Percentiles rank a stretch among this genome's conserved stretches.
These are phyloP conservation scores for Patellifolia procumbens DNA, from an alignment of 179 eudicot species.

Conservation along the genomic window DNA sequence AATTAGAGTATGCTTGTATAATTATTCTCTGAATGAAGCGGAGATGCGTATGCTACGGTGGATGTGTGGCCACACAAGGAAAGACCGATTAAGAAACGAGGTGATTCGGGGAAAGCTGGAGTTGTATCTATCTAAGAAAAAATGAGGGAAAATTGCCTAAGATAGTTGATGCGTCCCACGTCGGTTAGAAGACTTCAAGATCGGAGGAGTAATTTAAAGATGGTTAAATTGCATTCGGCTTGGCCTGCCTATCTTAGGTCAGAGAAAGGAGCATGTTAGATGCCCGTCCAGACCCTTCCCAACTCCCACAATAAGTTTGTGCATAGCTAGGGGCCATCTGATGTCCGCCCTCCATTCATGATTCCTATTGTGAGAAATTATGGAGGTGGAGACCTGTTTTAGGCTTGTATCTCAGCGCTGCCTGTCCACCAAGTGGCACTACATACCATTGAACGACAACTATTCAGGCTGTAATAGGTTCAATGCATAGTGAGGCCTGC, in stretches of 20 bases:
- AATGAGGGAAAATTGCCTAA: too few species aligned
- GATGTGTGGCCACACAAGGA: too few species aligned
- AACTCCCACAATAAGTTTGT: slow-evolving; percentile 1
- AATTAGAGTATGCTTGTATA: too few species aligned
- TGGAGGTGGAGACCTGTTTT: background rate
- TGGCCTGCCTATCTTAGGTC: background rate
- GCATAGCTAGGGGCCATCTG: background rate
- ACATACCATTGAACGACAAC: background rate
- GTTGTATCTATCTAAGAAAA: too few species aligned
- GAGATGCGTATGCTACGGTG: too few species aligned
- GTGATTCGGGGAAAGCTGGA: too few species aligned
- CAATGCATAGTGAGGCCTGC: background rate
- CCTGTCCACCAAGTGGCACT: background rate
- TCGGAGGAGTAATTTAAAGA: too few species aligned
- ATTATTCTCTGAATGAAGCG: too few species aligned
- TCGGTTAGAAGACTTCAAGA: too few species aligned
- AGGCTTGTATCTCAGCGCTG: background rate
- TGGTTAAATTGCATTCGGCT: background rate
- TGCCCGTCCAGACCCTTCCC: background rate
- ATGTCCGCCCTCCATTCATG: background rate
- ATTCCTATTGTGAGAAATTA: background rate
- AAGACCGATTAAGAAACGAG: too few species aligned
- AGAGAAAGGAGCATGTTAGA: background rate
- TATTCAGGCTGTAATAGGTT: slow-evolving; percentile 1
- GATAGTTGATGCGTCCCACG: too few species aligned